Evolutionary conservation across 441 rosid genomes (phyloP), one percentile per base, ranked within the genome.

Genomic region (Erodium texanum): DNA sequence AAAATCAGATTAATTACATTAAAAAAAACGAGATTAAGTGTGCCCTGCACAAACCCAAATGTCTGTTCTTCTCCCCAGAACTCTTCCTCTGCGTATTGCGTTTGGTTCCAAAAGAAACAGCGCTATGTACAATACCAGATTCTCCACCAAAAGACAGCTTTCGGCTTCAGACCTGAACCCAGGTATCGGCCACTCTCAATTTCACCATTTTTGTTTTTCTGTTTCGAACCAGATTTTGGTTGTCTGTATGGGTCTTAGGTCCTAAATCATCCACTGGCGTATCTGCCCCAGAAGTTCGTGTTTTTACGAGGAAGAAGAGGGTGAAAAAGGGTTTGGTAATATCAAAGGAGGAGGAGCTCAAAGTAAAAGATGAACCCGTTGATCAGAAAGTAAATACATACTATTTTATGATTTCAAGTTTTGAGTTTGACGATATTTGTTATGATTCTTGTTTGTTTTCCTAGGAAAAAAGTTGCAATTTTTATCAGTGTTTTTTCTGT

Each of bases 271-370:
- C 59, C 1, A 48, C 3, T 61, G 69, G 15, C 59, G 73, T 67
- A 66, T 65, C 76, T 56, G 16, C 32, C 18, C 68, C 80, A 63
- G 78, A 76, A 77, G 24, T 69, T 73, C 87, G 82, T 52, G 88
- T 81, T 50, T 83, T 76, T 76, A 77, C 68, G 63, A 80, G 96
- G 84, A 87, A 75, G 74, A 89, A 79, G 78, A 83, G 83, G 72
- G 80, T 72, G 69, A 80, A 76, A 75, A 74, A 64, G 65, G 56
- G 76, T 9, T 43, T 74, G 71, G 75, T 79, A 58, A 76, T 73
- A 67, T 69, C 71, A 38, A 72, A 66, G 36, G 74, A 72, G 36
- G 73, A 73, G 58, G 74, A 69, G 45, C 71, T 74, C 70, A 67
- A 54, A 38, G 68, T 34, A 2, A 11, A 59, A 59, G 63, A 20